These are phyloP conservation scores for Ogataea chonburiensis DNA, from an alignment of 805 yeast genomes.

Conservation along the genomic window DNA sequence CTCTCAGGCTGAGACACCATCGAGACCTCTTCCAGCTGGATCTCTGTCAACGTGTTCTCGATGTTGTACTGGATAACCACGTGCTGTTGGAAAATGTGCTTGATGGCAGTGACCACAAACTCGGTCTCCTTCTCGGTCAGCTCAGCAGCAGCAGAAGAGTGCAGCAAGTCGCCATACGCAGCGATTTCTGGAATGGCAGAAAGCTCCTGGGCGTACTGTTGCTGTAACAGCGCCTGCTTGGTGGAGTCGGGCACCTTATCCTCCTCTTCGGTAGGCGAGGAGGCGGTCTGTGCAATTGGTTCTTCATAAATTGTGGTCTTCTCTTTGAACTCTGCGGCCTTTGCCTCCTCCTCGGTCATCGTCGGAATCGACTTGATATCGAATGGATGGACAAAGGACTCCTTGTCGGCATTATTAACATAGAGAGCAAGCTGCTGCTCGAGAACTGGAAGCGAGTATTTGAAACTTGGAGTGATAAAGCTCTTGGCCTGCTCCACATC, in stretches of 20 bases:
- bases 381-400: slow-evolving; percentile 56
- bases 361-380: slow-evolving; percentile 68
- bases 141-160: slow-evolving; percentile 60
- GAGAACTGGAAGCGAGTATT: slow-evolving; percentile 71
- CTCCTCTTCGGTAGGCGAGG: slow-evolving; percentile 23
- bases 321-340: slow-evolving; percentile 58
- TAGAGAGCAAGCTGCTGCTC: slow-evolving; percentile 77
- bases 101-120: slow-evolving; percentile 79
- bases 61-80: slow-evolving; percentile 80
- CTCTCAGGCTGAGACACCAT: slow-evolving; percentile 65
- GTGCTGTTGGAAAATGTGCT: slow-evolving; percentile 75
- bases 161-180: slow-evolving; percentile 70
- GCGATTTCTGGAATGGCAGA: slow-evolving; percentile 70
- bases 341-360: slow-evolving; percentile 64
- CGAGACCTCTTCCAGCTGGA: slow-evolving; percentile 72
- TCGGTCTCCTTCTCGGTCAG: slow-evolving; percentile 93
- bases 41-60: slow-evolving; percentile 78
- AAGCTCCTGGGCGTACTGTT: slow-evolving; percentile 69
- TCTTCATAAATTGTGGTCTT: slow-evolving; percentile 39
- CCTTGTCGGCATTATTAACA: slow-evolving; percentile 49
- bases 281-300: slow-evolving; percentile 23
- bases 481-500: slow-evolving; percentile 41
- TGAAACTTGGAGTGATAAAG: slow-evolving; percentile 64
- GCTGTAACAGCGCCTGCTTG: slow-evolving; percentile 43
- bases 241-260: slow-evolving; percentile 31